Evolutionary conservation across 805 yeast genomes (phyloP).

Genomic region (Cyberlindnera mississippiensis): DNA sequence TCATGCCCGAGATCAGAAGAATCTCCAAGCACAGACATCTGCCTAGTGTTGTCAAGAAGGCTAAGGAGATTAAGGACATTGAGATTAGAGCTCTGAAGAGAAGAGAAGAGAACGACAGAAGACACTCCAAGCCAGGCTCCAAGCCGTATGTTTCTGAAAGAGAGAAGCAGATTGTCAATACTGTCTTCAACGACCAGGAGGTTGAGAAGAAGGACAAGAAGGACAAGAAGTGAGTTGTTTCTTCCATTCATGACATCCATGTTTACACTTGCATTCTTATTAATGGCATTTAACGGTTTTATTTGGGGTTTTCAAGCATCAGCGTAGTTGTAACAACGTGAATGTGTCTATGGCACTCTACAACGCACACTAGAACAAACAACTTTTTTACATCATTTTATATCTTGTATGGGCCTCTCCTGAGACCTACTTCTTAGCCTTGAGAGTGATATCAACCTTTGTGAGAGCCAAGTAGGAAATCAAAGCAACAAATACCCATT

Average conservation of each 20-base stretch:
- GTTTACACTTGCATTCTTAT: no score
- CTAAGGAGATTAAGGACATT: constrained; percentile 75
- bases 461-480: constrained; percentile 47
- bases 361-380: no score
- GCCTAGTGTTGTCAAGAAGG: constrained; percentile 84
- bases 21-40: constrained; percentile 90
- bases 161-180: constrained; percentile 81
- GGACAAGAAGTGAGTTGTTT: neutral
- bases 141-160: constrained; percentile 67
- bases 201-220: constrained; percentile 21
- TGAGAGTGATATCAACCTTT: constrained; percentile 41
- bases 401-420: no score
- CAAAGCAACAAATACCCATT: constrained; percentile 57
- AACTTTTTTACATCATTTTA: no score
- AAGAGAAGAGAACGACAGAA: constrained; percentile 78
- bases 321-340: no score
- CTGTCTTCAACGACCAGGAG: constrained; percentile 55
- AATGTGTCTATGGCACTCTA: no score
- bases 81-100: constrained; percentile 73
- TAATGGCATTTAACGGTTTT: no score
- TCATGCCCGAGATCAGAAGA: constrained; percentile 94
- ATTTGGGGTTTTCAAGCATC: no score
- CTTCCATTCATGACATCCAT: no score
- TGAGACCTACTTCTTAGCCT: constrained; percentile 16
- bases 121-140: constrained; percentile 64